Conservation (phyloP, 176 grass and related monocot species). For the Triticum urartu region DNA sequence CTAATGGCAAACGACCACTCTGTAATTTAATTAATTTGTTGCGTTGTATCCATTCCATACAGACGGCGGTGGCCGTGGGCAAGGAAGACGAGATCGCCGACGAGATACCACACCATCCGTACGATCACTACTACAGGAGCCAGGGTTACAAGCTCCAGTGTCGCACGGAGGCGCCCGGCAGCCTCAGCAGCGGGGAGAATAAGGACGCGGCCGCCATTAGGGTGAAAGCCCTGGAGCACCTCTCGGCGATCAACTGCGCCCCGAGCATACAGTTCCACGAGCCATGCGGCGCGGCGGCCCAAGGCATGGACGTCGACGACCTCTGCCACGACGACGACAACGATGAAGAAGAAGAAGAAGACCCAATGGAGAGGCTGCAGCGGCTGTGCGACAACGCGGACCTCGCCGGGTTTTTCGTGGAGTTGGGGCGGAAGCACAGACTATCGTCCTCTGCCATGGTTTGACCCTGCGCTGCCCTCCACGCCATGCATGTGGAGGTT, state of each 20-base stretch:
- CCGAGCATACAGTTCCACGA: background rate
- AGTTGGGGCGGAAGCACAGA: background rate
- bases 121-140: conserved; percentile 1
- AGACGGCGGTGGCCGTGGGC: conserved; percentile 34
- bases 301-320: background rate
- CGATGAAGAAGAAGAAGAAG: background rate
- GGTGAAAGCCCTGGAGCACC: background rate
- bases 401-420: background rate
- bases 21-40: too few species aligned
- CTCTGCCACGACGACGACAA: background rate
- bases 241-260: background rate
- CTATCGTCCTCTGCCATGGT: background rate
- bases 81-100: conserved; percentile 28
- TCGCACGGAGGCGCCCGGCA: background rate
- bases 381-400: background rate
- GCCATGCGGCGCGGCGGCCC: background rate
- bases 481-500: background rate
- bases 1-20: too few species aligned
- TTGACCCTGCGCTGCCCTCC: background rate
- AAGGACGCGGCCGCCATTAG: background rate
- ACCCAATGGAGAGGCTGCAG: background rate
- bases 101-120: conserved; percentile 25
- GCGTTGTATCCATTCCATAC: background rate
- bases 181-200: background rate
- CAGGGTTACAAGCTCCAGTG: conserved; percentile 11